phyloP scores from a whole-genome alignment of 2,329 filamentous ascomycete genomes.

The Huntiella savannae region DNA sequence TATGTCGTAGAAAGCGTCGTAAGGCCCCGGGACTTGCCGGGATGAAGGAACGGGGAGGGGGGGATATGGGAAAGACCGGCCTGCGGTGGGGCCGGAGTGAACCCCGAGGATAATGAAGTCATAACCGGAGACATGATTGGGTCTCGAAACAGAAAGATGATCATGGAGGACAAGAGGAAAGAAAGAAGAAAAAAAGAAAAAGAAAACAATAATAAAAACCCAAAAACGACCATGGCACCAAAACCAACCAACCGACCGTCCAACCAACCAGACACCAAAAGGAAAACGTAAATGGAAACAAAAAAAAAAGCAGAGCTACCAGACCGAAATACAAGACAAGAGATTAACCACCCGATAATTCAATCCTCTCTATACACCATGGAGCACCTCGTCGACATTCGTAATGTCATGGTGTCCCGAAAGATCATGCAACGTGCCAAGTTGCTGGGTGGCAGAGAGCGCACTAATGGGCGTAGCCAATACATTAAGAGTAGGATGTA shows the following conservation, averaged over 20 bases:
- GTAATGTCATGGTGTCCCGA: neutral
- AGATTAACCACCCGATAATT: neutral
- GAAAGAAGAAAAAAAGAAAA: neutral
- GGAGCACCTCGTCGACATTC: constrained; percentile 7
- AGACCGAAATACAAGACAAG: constrained; percentile 1
- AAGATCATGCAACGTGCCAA: constrained; percentile 4
- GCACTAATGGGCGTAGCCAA: constrained; percentile 7
- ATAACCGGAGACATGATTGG: too few species aligned
- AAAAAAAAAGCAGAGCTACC: neutral
- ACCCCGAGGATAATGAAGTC: too few species aligned
- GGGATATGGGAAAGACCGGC: too few species aligned
- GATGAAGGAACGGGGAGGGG: neutral
- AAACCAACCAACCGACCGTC: neutral
- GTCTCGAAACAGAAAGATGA: neutral
- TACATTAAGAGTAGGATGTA: constrained; percentile 8
- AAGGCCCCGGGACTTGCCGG: neutral
- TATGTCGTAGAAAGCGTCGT: too few species aligned
- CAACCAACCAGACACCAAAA: neutral
- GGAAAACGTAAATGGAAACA: neutral
- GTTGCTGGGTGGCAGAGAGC: constrained; percentile 1
- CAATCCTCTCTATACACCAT: constrained; percentile 6
- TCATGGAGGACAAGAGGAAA: neutral
- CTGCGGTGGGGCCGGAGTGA: too few species aligned
- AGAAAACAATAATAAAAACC: neutral
- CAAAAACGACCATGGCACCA: neutral